Conservation (phyloP, 75 land plant species). For the Selaginella tamariscina region DNA sequence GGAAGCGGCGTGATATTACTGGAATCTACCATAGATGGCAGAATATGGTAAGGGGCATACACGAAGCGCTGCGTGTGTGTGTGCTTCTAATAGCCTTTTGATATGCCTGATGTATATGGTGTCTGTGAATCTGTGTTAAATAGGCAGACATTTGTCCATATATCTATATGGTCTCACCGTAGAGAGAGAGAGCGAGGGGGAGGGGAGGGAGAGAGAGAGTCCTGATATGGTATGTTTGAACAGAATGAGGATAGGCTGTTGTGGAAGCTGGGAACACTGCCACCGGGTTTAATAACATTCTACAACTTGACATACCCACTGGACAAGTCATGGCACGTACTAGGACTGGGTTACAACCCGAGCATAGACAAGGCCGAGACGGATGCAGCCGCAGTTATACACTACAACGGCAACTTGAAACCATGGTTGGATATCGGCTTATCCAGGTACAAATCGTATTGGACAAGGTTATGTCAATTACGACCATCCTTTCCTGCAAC, state of each 20-base stretch:
- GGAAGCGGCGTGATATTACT: slow-evolving; percentile 40
- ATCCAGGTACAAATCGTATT: slow-evolving; percentile 37
- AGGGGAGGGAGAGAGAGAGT: too few relatives aligned
- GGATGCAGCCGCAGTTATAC: slow-evolving; percentile 59
- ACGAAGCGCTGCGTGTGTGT: too few relatives aligned
- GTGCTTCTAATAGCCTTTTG: too few relatives aligned
- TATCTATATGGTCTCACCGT: too few relatives aligned
- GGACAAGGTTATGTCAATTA: slow-evolving; percentile 51
- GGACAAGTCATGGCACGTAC: slow-evolving; percentile 55
- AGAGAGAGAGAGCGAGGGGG: too few relatives aligned
- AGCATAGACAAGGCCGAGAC: slow-evolving; percentile 38
- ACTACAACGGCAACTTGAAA: slow-evolving; percentile 70
- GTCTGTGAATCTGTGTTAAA: too few relatives aligned
- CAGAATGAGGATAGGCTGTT: slow-evolving; percentile 12
- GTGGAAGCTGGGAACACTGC: slow-evolving; percentile 7
- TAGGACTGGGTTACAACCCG: slow-evolving; percentile 72
- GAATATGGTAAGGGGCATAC: slow-evolving; percentile 29
- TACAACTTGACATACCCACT: slow-evolving; percentile 46
- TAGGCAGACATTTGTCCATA: too few relatives aligned
- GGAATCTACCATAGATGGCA: slow-evolving; percentile 39
- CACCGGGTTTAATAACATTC: slow-evolving; percentile 35
- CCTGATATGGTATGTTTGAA: not conserved
- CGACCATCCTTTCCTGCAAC: slow-evolving; percentile 20
- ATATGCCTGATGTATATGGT: too few relatives aligned
- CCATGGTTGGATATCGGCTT: slow-evolving; percentile 40